These are phyloP conservation scores for Tritrichomonas musculus DNA, from an alignment of 208 protist species.

Conservation along the genomic window DNA sequence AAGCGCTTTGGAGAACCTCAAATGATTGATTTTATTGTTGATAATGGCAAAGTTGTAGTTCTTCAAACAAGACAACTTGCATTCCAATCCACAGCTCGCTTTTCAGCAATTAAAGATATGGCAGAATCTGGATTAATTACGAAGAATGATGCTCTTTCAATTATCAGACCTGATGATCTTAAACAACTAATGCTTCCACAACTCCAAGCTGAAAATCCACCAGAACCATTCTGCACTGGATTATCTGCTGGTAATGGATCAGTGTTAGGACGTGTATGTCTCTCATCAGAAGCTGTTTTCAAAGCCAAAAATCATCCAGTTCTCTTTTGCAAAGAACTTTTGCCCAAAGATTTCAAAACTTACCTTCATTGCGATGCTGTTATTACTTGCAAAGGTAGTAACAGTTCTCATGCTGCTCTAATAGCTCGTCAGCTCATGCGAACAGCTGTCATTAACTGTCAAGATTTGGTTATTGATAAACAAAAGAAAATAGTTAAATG, in stretches of 20 bases:
- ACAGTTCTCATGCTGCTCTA: neutral
- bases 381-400: neutral
- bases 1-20: neutral
- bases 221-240: neutral
- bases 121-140: neutral
- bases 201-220: neutral
- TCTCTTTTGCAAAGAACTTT: neutral
- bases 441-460: neutral
- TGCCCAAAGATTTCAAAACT: neutral
- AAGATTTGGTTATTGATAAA: neutral
- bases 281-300: neutral
- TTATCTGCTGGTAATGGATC: neutral
- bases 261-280: neutral
- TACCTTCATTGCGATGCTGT: neutral
- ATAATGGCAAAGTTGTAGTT: neutral
- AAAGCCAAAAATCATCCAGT: neutral
- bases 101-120: neutral
- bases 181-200: neutral
- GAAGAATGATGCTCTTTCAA: neutral
- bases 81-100: neutral
- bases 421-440: neutral
- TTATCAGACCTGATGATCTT: neutral
- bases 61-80: neutral
- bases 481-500: neutral
- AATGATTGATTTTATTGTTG: conserved; percentile 7